Evolutionary conservation across 345 rosid genomes (phyloP), one percentile per base, ranked within the genome.

Genomic region (Salix suchowensis): DNA sequence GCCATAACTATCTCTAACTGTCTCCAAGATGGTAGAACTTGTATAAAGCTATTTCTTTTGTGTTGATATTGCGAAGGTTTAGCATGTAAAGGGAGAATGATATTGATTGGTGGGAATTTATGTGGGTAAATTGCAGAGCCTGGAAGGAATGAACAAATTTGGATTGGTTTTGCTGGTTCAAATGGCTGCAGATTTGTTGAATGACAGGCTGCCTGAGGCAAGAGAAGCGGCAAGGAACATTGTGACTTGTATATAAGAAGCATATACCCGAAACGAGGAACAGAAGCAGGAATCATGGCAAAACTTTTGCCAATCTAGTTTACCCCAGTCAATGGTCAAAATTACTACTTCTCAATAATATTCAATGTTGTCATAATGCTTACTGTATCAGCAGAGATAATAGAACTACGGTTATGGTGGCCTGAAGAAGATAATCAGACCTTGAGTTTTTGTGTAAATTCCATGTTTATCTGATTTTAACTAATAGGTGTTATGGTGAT

Each of bases 161-260:
- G 98, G 99, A 69, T 69, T 87, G 82, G 86, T 80, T 30, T 30
- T 68, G 21, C 75, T 95, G 69, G 80, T 85, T 6, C 88, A 89
- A 80, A 86, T 91, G 86, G 89, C 86, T 23, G 89, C 88, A 4
- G 85, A 86, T 76, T 76, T 86, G 88, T 72, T 91, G 88, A 96
- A 85, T 77, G 98, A 96, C 68, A 89, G 87, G 83, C 78, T 92
- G 64, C 96, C 99, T 0, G 99, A 92, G 82, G 97, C 99, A 14
- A 91, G 98, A 76, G 98, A 92, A 84, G 98, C 99, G 0, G 94
- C 97, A 0, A 78, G 97, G 79, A 86, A 87, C 52, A 84, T 85
- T 50, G 96, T 83, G 69, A 77, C 67, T 46, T 83, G 85, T 2
- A 54, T 90, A 54, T 82, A 83, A 36, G 71, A 83, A 48, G 85